A percentile compares a stretch with the other conserved stretches of the same genome.
phyloP scores from a whole-genome alignment of 192 early-diverging fungal genomes.

The Pilaira anomala region DNA sequence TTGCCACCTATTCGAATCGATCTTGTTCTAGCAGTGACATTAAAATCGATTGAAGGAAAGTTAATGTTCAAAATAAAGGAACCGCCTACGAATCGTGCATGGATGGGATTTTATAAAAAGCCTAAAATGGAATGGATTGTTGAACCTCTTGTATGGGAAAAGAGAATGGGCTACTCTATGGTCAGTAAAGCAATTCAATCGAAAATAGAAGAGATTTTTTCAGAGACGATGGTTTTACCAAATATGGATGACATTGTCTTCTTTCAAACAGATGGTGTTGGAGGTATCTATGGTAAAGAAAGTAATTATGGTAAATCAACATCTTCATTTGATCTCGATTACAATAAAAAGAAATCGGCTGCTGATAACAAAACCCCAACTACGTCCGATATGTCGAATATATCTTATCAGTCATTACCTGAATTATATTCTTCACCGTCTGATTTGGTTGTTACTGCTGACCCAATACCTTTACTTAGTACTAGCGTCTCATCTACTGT shows the following conservation, averaged over 20 bases:
- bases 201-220: conserved; percentile 79
- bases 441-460: conserved; percentile 2
- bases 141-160: conserved; percentile 81
- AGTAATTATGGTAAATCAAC: background rate
- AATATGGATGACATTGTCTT: conserved; percentile 90
- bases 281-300: conserved; percentile 46
- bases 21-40: conserved; percentile 71
- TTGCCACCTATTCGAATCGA: conserved; percentile 63
- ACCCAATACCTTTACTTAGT: background rate
- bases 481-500: background rate
- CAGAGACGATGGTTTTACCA: conserved; percentile 79
- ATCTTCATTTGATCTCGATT: too few species aligned
- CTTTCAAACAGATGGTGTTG: conserved; percentile 56
- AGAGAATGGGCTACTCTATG: conserved; percentile 68
- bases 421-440: too few species aligned
- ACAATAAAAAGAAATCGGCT: background rate
- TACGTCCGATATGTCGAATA: background rate
- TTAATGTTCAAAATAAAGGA: conserved; percentile 78
- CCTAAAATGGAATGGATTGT: conserved; percentile 72
- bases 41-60: conserved; percentile 73
- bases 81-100: conserved; percentile 78
- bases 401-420: too few species aligned
- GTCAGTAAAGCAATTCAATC: conserved; percentile 82
- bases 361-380: background rate
- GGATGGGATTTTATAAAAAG: conserved; percentile 83